These are phyloP conservation scores for Rhypophila decipiens DNA, from an alignment of 495 filamentous ascomycete species.

Conservation along the genomic window DNA sequence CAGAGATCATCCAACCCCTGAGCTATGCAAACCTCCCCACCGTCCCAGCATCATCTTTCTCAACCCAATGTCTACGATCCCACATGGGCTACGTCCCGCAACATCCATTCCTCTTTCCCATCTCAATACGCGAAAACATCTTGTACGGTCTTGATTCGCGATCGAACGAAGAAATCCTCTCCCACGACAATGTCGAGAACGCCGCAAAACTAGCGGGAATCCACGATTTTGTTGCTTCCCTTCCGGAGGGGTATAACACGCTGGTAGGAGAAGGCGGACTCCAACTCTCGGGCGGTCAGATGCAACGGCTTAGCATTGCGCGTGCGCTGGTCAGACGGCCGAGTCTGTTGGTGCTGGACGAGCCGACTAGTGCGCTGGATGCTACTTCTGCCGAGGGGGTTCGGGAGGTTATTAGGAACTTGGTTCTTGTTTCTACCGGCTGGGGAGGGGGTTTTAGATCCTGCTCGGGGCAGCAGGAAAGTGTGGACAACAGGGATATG, in stretches of 20 bases:
- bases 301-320: slow-evolving; percentile 76
- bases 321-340: slow-evolving; percentile 68
- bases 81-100: slow-evolving; percentile 75
- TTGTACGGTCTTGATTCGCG: slow-evolving; percentile 68
- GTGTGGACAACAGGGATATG: not conserved
- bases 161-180: slow-evolving; percentile 32
- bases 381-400: slow-evolving; percentile 60
- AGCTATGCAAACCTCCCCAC: slow-evolving; percentile 13
- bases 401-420: slow-evolving; percentile 50
- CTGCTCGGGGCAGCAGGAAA: not conserved
- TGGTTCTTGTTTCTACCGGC: slow-evolving; percentile 29
- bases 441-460: not conserved
- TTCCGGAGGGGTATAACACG: slow-evolving; percentile 69
- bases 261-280: slow-evolving; percentile 71
- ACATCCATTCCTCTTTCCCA: slow-evolving; percentile 68
- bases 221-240: slow-evolving; percentile 69
- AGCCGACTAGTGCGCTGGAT: slow-evolving; percentile 81
- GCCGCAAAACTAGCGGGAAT: slow-evolving; percentile 69
- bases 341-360: slow-evolving; percentile 72
- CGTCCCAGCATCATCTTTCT: slow-evolving; percentile 45
- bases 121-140: slow-evolving; percentile 71
- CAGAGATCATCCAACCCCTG: not conserved
- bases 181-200: slow-evolving; percentile 34
- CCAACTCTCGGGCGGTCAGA: slow-evolving; percentile 75
- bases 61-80: slow-evolving; percentile 58